Evolutionary conservation across 2,329 filamentous ascomycete species (phyloP).

Genomic region (Penicillium expansum): DNA sequence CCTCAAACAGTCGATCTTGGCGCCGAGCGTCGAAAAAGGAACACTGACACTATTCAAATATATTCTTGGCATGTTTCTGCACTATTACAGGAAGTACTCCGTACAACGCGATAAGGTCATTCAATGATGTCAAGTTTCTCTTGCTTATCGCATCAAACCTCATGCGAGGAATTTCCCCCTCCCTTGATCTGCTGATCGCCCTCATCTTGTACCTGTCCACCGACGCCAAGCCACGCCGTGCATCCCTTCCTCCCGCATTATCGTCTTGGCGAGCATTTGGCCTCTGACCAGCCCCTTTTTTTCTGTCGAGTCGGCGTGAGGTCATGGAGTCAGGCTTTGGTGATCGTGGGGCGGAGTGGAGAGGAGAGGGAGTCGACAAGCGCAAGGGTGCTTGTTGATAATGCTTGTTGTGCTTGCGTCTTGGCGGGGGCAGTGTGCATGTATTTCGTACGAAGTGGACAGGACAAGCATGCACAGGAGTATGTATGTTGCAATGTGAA

Average conservation of each 20-base stretch:
- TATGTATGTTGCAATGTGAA: not conserved
- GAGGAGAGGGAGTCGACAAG: constrained; percentile 1
- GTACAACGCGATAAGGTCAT: constrained; percentile 5
- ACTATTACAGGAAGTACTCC: too few relatives aligned
- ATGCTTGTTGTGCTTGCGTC: constrained; percentile 9
- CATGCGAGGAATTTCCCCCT: not conserved
- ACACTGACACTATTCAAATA: constrained; percentile 1
- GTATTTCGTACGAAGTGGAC: not conserved
- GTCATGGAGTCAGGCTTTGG: not conserved
- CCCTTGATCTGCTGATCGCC: constrained; percentile 19
- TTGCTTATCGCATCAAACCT: not conserved
- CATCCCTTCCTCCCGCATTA: constrained; percentile 30
- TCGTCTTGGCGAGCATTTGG: constrained; percentile 24
- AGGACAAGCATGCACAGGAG: not conserved
- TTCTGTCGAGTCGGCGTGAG: not conserved
- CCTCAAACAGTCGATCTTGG: not conserved
- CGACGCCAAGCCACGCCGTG: constrained; percentile 28
- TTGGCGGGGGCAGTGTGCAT: constrained; percentile 21
- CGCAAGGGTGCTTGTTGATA: constrained; percentile 14
- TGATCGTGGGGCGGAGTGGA: constrained; percentile 15
- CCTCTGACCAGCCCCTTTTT: constrained; percentile 8
- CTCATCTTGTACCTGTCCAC: constrained; percentile 6
- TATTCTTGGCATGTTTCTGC: not conserved
- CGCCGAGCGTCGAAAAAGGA: not conserved
- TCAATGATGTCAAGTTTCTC: constrained; percentile 2